Conservation (phyloP, 768 basidiomycete genomes). For the Suillus tomentosus region DNA sequence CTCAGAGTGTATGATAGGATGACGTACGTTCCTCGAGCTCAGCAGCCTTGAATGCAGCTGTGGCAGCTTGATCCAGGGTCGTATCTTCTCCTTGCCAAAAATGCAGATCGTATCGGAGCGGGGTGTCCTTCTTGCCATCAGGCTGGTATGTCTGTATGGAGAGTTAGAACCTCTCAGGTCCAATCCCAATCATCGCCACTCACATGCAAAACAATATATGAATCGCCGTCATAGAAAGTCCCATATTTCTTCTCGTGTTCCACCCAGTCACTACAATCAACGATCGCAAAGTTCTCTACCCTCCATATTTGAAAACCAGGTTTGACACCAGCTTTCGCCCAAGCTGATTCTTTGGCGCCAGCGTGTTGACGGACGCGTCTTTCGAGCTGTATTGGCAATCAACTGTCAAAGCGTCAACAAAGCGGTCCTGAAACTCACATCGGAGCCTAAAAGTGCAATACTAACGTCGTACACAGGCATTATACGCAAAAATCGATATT, state of each 20-base stretch:
- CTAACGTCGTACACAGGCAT: slow-evolving; percentile 50
- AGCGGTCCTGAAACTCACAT: slow-evolving; percentile 39
- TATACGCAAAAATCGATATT: slow-evolving; percentile 5
- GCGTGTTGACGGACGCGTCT: slow-evolving; percentile 54
- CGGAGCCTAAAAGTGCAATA: slow-evolving; percentile 62
- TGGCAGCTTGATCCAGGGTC: slow-evolving; percentile 60
- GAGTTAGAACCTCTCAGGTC: background rate
- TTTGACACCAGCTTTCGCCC: slow-evolving; percentile 47
- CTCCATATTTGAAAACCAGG: slow-evolving; percentile 58
- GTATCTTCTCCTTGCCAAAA: slow-evolving; percentile 67
- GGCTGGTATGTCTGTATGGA: slow-evolving; percentile 56
- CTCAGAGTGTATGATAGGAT: background rate
- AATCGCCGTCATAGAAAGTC: slow-evolving; percentile 65
- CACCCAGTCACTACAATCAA: slow-evolving; percentile 37
- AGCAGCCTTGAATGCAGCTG: slow-evolving; percentile 67
- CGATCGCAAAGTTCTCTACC: slow-evolving; percentile 56
- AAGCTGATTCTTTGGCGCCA: slow-evolving; percentile 52
- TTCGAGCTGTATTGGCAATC: slow-evolving; percentile 34
- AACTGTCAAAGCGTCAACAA: slow-evolving; percentile 2
- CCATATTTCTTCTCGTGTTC: slow-evolving; percentile 39
- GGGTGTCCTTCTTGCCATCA: slow-evolving; percentile 39
- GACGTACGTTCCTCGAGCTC: slow-evolving; percentile 64
- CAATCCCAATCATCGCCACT: slow-evolving; percentile 18
- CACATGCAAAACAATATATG: slow-evolving; percentile 65
- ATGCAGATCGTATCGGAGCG: slow-evolving; percentile 59